Base-by-base conservation (phyloP, 1,284 basidiomycete genomes). In the Leccinum pallidistipes region DNA sequence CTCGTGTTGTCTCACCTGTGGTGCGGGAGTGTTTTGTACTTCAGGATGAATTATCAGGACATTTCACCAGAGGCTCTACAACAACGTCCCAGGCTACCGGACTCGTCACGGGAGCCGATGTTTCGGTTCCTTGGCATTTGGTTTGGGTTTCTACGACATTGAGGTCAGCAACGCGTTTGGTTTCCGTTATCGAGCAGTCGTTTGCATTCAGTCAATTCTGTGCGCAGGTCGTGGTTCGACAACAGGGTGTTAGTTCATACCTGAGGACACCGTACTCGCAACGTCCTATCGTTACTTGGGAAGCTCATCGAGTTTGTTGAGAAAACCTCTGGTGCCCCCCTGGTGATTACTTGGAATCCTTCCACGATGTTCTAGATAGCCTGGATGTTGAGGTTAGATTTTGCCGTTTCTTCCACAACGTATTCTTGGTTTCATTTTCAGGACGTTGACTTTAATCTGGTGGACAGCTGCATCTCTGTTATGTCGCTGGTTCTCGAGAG, bases 361-460 rank as follows among this genome's bases (percentile, higher is more conserved):
- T 67, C 71, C 0, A 68, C 76, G 70, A 71, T 8, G 68, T 87
- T 47, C 76, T 91, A 4, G 68, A 76, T 21, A 80, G 75, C 53
- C 69, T 90, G 43, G 81, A 85, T 57, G 74, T 80, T 51, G 80
- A 83, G 77, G 89, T 88, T 61, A 65, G 79, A 64, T 40, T 3
- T 54, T 43, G 24, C 58, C 32, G 51, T 31, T 53, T 32, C 8
- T 47, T 55, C 49, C 10, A 27, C n/a, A 43, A 56, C 38, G 29
- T 43, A 36, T 21, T 49, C 59, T 70, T 27, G 68, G 55, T 57
- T 56, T 60, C 24, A 27, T 59, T 59, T 56, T 31, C 67, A 90
- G 88, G 77, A 75, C 24, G 74, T 81, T n/a, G 85, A 85, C 52
- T 94, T 94, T 67, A 79, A 81, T 5, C 77, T 85, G 1, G 84